Evolutionary conservation across 352 stramenopile genomes (phyloP).

Genomic region (Phytophthora litchii): DNA sequence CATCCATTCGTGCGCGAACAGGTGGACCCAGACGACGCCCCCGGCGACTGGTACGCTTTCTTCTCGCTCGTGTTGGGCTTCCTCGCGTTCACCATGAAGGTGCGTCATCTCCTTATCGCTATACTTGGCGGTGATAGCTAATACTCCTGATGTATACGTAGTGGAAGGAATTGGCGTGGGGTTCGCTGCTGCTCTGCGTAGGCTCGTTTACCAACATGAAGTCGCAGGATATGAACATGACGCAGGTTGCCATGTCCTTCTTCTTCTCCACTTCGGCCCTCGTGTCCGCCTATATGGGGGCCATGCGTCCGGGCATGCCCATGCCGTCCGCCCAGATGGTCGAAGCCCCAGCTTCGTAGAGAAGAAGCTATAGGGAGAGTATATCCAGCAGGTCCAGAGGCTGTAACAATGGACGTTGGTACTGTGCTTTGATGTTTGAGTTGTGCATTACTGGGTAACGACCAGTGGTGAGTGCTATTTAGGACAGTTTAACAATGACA

Average conservation of each 20-base stretch:
- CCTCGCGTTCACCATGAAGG: constrained; percentile 69
- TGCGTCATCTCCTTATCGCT: constrained; percentile 18
- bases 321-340: constrained; percentile 18
- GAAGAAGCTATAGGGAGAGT: constrained; percentile 8
- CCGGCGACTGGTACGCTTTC: constrained; percentile 68
- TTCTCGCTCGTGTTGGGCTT: constrained; percentile 68
- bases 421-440: constrained; percentile 7
- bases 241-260: constrained; percentile 76
- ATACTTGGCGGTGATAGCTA: not conserved
- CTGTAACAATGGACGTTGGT: constrained; percentile 35
- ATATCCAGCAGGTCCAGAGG: constrained; percentile 3
- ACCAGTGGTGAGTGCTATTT: constrained; percentile 20
- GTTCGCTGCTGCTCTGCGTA: constrained; percentile 66
- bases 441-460: constrained; percentile 12
- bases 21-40: constrained; percentile 40
- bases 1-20: constrained; percentile 73
- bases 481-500: constrained; percentile 25
- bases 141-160: constrained; percentile 24
- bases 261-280: constrained; percentile 77
- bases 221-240: constrained; percentile 60
- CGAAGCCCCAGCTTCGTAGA: constrained; percentile 25
- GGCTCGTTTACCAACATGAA: constrained; percentile 73
- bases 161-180: constrained; percentile 73
- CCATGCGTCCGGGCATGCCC: constrained; percentile 38
- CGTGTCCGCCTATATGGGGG: constrained; percentile 62